phyloP scores from a whole-genome alignment of 1,284 basidiomycete species.

The Tilletiaria anomala region DNA sequence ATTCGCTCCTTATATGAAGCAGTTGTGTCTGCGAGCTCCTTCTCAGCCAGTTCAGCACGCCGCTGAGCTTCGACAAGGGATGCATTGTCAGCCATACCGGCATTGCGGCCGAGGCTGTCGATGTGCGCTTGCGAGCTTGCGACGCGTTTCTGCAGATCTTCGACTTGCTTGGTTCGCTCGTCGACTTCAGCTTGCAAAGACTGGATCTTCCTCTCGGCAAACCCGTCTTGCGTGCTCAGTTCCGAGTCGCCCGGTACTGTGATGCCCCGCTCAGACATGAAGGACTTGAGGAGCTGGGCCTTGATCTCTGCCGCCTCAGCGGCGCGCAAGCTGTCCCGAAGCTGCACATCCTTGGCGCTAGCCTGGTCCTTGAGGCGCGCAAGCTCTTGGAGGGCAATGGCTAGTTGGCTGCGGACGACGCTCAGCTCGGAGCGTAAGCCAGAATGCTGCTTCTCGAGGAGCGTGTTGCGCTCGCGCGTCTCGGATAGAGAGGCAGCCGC shows the following conservation, averaged over 20 bases:
- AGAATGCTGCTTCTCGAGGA: conserved; percentile 57
- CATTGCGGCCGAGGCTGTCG: conserved; percentile 42
- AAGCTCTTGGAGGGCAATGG: conserved; percentile 56
- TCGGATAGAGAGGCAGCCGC: conserved; percentile 47
- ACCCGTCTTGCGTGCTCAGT: no score
- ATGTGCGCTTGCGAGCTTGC: no score
- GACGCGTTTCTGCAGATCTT: conserved; percentile 52
- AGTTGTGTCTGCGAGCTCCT: conserved; percentile 30
- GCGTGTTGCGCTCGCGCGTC: conserved; percentile 52
- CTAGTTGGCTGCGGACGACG: conserved; percentile 61
- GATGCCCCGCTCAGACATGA: neutral
- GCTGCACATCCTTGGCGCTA: conserved; percentile 48
- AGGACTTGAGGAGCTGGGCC: conserved; percentile 63
- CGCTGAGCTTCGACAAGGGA: conserved; percentile 65
- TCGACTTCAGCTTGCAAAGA: no score
- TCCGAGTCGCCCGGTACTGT: neutral
- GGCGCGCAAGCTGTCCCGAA: conserved; percentile 55
- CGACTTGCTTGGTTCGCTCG: no score
- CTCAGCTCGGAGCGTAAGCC: conserved; percentile 62
- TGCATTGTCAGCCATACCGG: conserved; percentile 52
- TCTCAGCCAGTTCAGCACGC: conserved; percentile 33
- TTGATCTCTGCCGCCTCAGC: conserved; percentile 62
- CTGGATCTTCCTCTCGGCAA: no score
- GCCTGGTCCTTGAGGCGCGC: conserved; percentile 49
- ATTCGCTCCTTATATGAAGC: conserved; percentile 35